Base-by-base conservation (phyloP, 2,329 filamentous ascomycete species). In the Botrytis fragariae region DNA sequence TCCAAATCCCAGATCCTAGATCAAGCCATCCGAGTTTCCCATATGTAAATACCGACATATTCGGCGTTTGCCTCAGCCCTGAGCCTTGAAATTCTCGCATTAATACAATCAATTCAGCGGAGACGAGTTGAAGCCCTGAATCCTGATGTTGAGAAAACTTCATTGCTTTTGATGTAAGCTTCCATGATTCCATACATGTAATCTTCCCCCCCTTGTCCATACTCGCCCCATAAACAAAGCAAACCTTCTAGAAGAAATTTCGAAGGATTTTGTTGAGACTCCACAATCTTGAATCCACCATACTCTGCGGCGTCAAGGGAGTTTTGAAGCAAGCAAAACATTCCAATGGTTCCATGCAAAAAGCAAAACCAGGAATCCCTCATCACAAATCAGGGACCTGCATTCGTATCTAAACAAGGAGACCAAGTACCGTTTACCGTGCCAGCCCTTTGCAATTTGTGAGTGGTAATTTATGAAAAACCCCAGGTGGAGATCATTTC, bases 171-270 rank as follows among this genome's bases (percentile, higher is more conserved):
- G 16, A 69, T 69, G 35, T 57, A 59, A 57, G 45, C 67, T 45
- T 70, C 57, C 68, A 70, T 62, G 35, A 68, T 57, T 42, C 35
- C 37, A 29, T 32, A 42, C 25, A 32, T 42, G 64, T 54, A 54
- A 54, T 42, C n/a, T 57, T 57, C 22, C 45, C 37, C 35, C 25
- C 45, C 64, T 12, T 67, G 64, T 39, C 35, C 45, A 54, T 39
- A n/a, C 12, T 67, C 63, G 39, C n/a, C 29, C 29, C 42, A 20
- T 29, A 68, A 18, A 48, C 37, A 57, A 29, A 57, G 25, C 14
- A 68, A 62, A 63, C 44, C 69, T 71, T 71, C 69, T 54, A 71
- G 69, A 71, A 71, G 69, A 63, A 71, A 71, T 22, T 64, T 71
- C n/a, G 69, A 71, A 64, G 69, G 69, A 54, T 39, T 71, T 71